Evolutionary conservation across 1,284 basidiomycete species (phyloP).

Genomic region (Malassezia sp.): DNA sequence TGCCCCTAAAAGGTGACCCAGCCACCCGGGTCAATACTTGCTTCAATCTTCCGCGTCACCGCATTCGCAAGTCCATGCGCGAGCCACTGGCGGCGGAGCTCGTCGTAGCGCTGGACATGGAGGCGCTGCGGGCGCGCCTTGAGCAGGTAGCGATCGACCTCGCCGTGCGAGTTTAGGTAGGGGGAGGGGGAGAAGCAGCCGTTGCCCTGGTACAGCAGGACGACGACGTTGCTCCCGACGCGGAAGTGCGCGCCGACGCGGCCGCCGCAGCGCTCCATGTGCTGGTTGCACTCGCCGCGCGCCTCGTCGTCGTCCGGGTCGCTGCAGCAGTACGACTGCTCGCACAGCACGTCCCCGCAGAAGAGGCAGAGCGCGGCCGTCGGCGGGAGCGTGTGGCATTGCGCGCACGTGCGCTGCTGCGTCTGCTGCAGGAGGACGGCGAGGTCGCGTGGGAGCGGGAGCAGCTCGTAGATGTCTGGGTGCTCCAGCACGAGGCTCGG

Average conservation of each 20-base stretch:
- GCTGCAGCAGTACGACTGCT: slow-evolving; percentile 84
- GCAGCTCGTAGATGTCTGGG: slow-evolving; percentile 71
- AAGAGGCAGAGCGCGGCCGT: slow-evolving; percentile 84
- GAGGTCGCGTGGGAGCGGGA: slow-evolving; percentile 66
- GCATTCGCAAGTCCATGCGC: slow-evolving; percentile 78
- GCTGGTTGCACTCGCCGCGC: slow-evolving; percentile 79
- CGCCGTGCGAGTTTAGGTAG: slow-evolving; percentile 88
- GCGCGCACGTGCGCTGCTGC: slow-evolving; percentile 60
- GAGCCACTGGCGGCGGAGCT: slow-evolving; percentile 78
- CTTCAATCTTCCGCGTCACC: slow-evolving; percentile 75
- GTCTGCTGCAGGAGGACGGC: slow-evolving; percentile 68
- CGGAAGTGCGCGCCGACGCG: slow-evolving; percentile 79
- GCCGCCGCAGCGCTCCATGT: slow-evolving; percentile 86
- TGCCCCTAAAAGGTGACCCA: slow-evolving; percentile 67
- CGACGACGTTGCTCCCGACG: slow-evolving; percentile 76
- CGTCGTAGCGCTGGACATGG: slow-evolving; percentile 78
- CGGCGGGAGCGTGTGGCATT: slow-evolving; percentile 67
- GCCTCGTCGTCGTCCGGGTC: slow-evolving; percentile 55
- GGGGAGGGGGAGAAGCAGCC: slow-evolving; percentile 81
- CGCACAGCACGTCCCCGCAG: slow-evolving; percentile 77
- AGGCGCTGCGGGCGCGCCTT: slow-evolving; percentile 74
- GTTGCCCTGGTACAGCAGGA: slow-evolving; percentile 80
- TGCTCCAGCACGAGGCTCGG: slow-evolving; percentile 59
- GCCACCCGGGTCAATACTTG: slow-evolving; percentile 66
- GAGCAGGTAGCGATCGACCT: slow-evolving; percentile 84